phyloP scores from a whole-genome alignment of 371 early-diverging fungal genomes.

The Mortierella sp. region DNA sequence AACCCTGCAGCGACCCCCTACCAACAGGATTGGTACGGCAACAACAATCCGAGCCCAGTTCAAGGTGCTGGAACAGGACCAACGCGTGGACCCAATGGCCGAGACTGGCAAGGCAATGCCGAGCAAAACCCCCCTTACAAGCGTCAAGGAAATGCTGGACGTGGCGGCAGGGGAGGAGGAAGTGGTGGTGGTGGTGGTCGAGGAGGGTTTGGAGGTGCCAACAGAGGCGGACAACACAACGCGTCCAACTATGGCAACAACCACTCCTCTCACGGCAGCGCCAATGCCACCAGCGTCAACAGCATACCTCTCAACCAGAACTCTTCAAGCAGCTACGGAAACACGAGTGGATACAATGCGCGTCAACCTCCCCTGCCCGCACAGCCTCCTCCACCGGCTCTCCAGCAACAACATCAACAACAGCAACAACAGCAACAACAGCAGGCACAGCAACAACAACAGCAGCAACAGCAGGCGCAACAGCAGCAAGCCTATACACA shows the following conservation, averaged over 20 bases:
- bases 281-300: conserved; percentile 27
- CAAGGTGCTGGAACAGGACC: conserved; percentile 20
- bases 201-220: conserved; percentile 31
- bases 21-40: conserved; percentile 46
- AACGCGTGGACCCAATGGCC: conserved; percentile 28
- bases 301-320: conserved; percentile 39
- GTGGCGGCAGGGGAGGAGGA: conserved; percentile 40
- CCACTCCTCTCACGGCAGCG: conserved; percentile 2
- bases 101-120: conserved; percentile 26
- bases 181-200: conserved; percentile 38
- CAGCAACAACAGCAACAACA: conserved; percentile 20
- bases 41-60: conserved; percentile 11
- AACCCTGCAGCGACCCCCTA: conserved; percentile 20
- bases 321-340: conserved; percentile 15
- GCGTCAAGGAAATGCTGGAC: conserved; percentile 25
- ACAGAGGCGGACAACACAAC: conserved; percentile 38
- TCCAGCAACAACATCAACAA: conserved; percentile 42
- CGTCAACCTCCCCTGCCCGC: conserved; percentile 47
- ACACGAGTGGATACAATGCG: conserved; percentile 22
- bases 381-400: conserved; percentile 39
- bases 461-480: conserved; percentile 17
- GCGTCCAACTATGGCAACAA: conserved; percentile 19
- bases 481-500: conserved; percentile 35
- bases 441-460: conserved; percentile 12
- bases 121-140: conserved; percentile 41